Conservation (phyloP, 2,329 filamentous ascomycete species). For the Diaporthe batatas region DNA sequence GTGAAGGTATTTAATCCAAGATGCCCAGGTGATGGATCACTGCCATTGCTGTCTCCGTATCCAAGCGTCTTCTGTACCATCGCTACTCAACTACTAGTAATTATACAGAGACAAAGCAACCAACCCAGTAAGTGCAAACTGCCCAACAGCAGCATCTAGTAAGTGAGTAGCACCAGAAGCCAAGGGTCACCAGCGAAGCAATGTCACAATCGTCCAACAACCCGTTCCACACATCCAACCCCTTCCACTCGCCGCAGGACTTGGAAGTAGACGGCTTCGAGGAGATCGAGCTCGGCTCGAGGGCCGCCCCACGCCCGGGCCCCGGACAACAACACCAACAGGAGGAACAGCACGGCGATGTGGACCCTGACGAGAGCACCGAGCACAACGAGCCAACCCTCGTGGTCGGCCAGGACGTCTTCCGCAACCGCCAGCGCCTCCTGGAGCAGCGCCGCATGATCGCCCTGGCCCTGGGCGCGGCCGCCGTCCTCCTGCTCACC, state of each 20-base stretch:
- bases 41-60: too few species aligned
- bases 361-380: not conserved
- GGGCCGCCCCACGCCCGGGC: too few species aligned
- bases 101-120: not conserved
- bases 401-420: constrained; percentile 1
- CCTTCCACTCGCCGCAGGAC: too few species aligned
- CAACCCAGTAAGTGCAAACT: not conserved
- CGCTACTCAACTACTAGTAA: not conserved
- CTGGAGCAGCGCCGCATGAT: not conserved
- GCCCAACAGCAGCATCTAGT: not conserved
- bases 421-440: constrained; percentile 10
- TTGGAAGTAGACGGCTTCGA: not conserved
- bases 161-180: not conserved
- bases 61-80: not conserved
- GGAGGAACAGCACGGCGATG: not conserved
- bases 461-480: not conserved
- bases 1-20: not conserved
- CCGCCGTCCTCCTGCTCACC: not conserved
- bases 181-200: not conserved
- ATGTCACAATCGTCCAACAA: not conserved
- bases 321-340: too few species aligned
- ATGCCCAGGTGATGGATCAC: too few species aligned
- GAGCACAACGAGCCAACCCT: not conserved
- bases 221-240: too few species aligned
- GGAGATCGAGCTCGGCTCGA: not conserved